Base-by-base conservation (phyloP, 2,329 filamentous ascomycete genomes). In the Colletotrichum gloeosporioides region DNA sequence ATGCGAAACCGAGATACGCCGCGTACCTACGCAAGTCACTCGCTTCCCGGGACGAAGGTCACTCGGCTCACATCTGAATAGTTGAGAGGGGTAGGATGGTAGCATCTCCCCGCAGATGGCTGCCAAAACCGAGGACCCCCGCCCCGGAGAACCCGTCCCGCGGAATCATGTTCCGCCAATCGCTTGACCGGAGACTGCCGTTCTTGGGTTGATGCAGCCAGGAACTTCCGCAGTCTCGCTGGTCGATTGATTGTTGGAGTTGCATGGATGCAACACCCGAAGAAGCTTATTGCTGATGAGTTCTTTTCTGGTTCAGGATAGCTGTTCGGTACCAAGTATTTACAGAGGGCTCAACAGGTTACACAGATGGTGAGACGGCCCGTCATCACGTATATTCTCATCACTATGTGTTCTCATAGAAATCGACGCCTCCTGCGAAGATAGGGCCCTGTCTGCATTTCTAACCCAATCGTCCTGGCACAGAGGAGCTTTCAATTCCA, bases 101-200 rank as follows among this genome's bases (percentile, higher is more conserved):
- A 39, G 25, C 18, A 12, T 55, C 12, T n/a, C 62, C n/a, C 72
- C 31, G 36, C 62, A 44, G 6, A 36, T 16, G 16, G 70, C 16
- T 13, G 44, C 7, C 25, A 55, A 25, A 32, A 16, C 12, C 49
- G 49, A 61, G n/a, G 13, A 63, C 29, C 44, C 71, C 57, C 67
- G 66, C 71, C 71, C 32, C 34, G 16, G 36, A 67, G 27, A 27
- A 16, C 32, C 22, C 31, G 16, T 44, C 8, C 18, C 29, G 70
- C 59, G 70, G 44, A 64, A 49, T 65, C 29, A 49, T 22, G 22
- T 73, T 76, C 73, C 70, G 61, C 72, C 72, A 71, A 75, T 71
- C 72, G 49, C 49, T 62, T 53, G 49, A 27, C 10, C 67, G 49
- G 69, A 67, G 55, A 25, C 12, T 75, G 27, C 68, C 53, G 53